Evolutionary conservation across 257 asterid species (phyloP), one percentile per base, ranked within the genome.

Genomic region (Rehmannia glutinosa): DNA sequence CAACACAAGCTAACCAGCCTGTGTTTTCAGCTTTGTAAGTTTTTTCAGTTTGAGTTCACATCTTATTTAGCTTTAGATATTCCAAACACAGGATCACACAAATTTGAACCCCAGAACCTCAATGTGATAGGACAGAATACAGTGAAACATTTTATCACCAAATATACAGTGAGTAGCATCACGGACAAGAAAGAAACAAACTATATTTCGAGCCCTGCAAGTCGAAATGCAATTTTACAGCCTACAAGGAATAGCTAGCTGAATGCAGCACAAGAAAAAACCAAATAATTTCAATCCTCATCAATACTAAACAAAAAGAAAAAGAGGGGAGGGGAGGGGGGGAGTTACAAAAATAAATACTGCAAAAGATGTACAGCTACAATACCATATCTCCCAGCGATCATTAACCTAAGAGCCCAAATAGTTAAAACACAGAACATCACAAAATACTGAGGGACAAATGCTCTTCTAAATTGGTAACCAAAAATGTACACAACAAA

Each of bases 341-440:
- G n/a, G n/a, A n/a, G n/a, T n/a, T n/a, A 11, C 11, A 13, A 61
- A 13, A 15, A 23, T 28, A 39, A 46, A 66, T n/a, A 16, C 55
- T 28, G 56, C 39, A n/a, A 38, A 38, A 62, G 10, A 8, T 10
- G 13, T 23, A 15, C 20, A 39, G 66, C 39, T 15, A 50, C 42
- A 64, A 64, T 24, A 64, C 17, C 27, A 35, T 43, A 25, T 38
- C 19, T 28, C 57, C 17, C 65, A 41, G 28, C 55, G 56, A 63
- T 39, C 55, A 68, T 2, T n/a, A 63, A 49, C 24, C 63, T 17
- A 42, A 36, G 13, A 62, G 4, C 56, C 58, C 55, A 65, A 70
- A 64, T 63, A 30, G 43, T 53, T 38, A 16, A 68, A 33, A 17
- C 24, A 12, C 6, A 16, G 6, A 52, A 60, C 46, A 52, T 2